Conservation (phyloP, 176 grass and related monocot species). For the Elymus sibiricus region DNA sequence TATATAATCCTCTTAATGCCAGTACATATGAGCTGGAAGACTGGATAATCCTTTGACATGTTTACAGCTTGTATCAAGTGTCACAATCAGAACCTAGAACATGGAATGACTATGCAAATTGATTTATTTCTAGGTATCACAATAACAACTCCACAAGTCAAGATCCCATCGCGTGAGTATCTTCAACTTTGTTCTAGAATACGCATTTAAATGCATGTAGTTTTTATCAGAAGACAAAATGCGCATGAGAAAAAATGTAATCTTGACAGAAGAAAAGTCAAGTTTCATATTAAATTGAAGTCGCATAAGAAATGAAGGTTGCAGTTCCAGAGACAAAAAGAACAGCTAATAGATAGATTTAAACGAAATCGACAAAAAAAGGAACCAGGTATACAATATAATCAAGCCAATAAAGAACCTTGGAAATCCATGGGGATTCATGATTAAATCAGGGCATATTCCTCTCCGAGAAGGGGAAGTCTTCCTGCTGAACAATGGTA, state of each 20-base stretch:
- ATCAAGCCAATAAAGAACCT: conserved; percentile 51
- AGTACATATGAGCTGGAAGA: neutral
- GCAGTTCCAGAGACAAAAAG: neutral
- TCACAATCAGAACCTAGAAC: neutral
- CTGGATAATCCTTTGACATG: neutral
- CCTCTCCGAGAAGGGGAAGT: conserved; percentile 90
- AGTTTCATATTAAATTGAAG: neutral
- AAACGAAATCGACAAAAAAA: conserved; percentile 12
- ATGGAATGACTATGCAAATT: neutral
- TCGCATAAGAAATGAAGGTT: neutral
- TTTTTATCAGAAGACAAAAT: neutral
- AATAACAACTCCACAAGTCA: neutral
- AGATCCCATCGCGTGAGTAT: neutral
- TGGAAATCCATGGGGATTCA: conserved; percentile 96
- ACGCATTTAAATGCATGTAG: neutral
- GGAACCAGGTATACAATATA: neutral
- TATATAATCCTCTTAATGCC: neutral
- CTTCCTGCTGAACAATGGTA: conserved; percentile 91
- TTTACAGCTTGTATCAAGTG: neutral
- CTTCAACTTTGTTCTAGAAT: neutral
- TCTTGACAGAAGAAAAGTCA: neutral
- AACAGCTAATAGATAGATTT: neutral
- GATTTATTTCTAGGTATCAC: neutral
- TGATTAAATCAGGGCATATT: conserved; percentile 95
- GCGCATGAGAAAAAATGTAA: neutral